These are phyloP conservation scores for Alternaria rosae DNA, from an alignment of 2,329 filamentous ascomycete species.

Conservation along the genomic window DNA sequence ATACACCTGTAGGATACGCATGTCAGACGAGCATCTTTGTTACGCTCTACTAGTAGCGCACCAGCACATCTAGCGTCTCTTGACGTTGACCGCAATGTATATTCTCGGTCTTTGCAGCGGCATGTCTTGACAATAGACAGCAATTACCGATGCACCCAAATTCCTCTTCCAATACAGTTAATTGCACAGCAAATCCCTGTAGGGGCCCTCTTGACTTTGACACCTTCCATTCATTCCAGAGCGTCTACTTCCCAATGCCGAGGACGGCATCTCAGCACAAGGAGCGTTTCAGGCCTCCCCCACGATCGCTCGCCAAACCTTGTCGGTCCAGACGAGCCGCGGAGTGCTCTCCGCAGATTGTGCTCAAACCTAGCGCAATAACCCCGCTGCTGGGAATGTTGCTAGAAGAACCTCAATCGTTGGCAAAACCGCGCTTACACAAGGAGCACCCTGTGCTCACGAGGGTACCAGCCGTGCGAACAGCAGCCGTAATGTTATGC, in stretches of 20 bases:
- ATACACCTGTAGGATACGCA: slow-evolving; percentile 15
- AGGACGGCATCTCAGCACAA: background rate
- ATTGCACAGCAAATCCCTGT: background rate
- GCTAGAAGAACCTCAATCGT: background rate
- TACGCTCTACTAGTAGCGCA: background rate
- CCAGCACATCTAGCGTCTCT: background rate
- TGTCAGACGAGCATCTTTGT: background rate
- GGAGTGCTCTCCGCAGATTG: background rate
- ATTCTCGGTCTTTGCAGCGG: background rate
- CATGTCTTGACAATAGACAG: background rate
- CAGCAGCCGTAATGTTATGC: background rate
- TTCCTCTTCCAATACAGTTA: background rate
- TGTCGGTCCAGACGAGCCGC: background rate
- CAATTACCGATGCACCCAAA: background rate
- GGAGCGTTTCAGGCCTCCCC: slow-evolving; percentile 10
- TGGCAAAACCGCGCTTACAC: background rate
- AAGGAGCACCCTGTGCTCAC: background rate
- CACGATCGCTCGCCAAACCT: slow-evolving; percentile 12
- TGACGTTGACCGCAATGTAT: background rate
- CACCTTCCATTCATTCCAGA: background rate
- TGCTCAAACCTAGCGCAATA: slow-evolving; percentile 4
- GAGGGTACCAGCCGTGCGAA: background rate
- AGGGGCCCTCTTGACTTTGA: background rate
- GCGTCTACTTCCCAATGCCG: background rate
- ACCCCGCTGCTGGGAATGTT: background rate